phyloP scores from a whole-genome alignment of 805 yeast genomes.

The Starmerella powellii region DNA sequence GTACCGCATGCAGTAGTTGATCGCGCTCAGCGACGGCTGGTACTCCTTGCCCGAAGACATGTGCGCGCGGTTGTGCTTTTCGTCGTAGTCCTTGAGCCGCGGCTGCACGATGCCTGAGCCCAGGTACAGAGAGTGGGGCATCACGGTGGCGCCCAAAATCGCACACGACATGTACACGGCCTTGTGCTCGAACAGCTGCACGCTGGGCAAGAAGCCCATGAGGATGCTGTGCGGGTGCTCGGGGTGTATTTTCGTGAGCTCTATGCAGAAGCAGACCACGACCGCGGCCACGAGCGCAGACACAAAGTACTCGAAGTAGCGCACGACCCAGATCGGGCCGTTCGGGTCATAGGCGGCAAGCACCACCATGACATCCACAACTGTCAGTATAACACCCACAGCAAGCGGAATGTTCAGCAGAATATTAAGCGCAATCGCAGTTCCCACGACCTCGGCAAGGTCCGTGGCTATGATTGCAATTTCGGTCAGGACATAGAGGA shows the following conservation, averaged over 20 bases:
- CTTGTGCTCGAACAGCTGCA: constrained; percentile 43
- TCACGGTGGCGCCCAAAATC: constrained; percentile 84
- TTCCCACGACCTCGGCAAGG: constrained; percentile 87
- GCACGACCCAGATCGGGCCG: constrained; percentile 60
- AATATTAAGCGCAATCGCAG: constrained; percentile 75
- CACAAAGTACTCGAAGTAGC: constrained; percentile 70
- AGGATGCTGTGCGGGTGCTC: constrained; percentile 42
- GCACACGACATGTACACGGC: constrained; percentile 72
- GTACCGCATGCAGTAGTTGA: constrained; percentile 63
- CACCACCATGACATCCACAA: constrained; percentile 68
- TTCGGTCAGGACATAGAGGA: constrained; percentile 63
- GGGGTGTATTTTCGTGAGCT: constrained; percentile 39
- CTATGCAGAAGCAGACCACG: constrained; percentile 61
- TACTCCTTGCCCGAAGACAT: constrained; percentile 27
- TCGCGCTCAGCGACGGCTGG: constrained; percentile 69
- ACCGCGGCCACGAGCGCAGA: constrained; percentile 59
- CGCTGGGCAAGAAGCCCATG: constrained; percentile 60
- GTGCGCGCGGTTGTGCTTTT: constrained; percentile 34
- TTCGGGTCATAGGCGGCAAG: constrained; percentile 67
- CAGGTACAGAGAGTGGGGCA: constrained; percentile 81
- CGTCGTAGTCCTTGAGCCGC: constrained; percentile 62
- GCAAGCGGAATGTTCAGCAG: constrained; percentile 61
- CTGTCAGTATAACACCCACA: constrained; percentile 66
- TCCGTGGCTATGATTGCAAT: constrained; percentile 86
- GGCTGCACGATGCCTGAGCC: constrained; percentile 86